Percentiles rank a stretch among this genome's conserved stretches.
Conservation (phyloP, 345 rosid genomes). For the Linum tenue region DNA sequence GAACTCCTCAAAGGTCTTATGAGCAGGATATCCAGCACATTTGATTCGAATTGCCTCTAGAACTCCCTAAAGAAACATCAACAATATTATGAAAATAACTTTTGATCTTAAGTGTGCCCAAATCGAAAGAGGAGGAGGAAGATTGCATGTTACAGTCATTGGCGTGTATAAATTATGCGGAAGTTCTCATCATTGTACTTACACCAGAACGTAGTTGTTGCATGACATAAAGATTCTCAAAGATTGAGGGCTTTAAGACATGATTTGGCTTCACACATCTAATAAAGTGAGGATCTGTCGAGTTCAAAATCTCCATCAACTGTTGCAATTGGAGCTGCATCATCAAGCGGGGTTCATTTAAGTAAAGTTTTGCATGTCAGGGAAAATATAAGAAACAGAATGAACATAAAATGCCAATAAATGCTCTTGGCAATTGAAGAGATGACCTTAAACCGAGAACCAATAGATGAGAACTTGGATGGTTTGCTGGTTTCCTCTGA, state of each 20-base stretch:
- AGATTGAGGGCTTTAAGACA: conserved; percentile 47
- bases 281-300: conserved; percentile 81
- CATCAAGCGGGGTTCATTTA: conserved; percentile 22
- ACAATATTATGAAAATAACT: conserved; percentile 8
- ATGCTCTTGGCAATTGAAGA: conserved; percentile 4
- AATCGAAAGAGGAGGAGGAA: no score
- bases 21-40: conserved; percentile 78
- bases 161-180: no score
- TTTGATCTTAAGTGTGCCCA: not conserved
- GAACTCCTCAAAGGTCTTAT: conserved; percentile 61
- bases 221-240: conserved; percentile 52
- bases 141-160: no score
- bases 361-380: not conserved
- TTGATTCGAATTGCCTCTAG: conserved; percentile 88
- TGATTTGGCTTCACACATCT: conserved; percentile 91
- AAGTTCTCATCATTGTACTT: conserved; percentile 37
- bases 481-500: conserved; percentile 60
- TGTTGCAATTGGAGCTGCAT: conserved; percentile 86
- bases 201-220: conserved; percentile 92
- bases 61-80: conserved; percentile 63
- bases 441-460: conserved; percentile 77
- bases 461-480: conserved; percentile 81
- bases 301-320: conserved; percentile 81
- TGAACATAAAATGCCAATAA: not conserved
- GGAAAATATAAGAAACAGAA: not conserved